phyloP scores from a whole-genome alignment of 2,329 filamentous ascomycete species.

The Arthrobotrys iridis region DNA sequence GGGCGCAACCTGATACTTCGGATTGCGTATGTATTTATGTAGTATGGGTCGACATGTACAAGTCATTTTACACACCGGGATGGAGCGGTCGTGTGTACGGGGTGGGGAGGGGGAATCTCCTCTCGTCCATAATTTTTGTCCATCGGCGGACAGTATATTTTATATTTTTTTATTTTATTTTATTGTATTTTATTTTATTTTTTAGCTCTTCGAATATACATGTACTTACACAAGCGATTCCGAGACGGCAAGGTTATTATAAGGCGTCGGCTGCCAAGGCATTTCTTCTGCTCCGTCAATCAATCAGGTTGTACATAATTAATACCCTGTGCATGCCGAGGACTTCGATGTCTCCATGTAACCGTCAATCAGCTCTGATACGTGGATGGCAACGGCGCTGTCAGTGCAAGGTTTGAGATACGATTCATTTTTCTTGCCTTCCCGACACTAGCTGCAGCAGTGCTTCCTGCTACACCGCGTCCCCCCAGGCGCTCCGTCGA shows the following conservation, averaged over 20 bases:
- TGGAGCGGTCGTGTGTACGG: no score
- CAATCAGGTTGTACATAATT: no score
- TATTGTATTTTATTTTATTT: no score
- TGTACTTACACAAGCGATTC: constrained; percentile 5
- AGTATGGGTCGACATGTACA: not conserved
- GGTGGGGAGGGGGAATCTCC: not conserved
- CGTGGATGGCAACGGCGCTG: not conserved
- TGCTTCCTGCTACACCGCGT: constrained; percentile 10
- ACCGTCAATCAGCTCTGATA: not conserved
- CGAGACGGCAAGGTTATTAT: constrained; percentile 16
- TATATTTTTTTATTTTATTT: no score
- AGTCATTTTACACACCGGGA: no score
- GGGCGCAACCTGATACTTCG: constrained; percentile 43
- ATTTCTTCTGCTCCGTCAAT: constrained; percentile 5
- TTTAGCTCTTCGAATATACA: no score
- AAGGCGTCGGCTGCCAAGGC: constrained; percentile 8
- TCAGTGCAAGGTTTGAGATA: constrained; percentile 43
- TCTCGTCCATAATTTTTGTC: not conserved
- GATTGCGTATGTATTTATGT: not conserved
- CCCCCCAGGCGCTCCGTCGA: not conserved
- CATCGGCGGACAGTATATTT: not conserved
- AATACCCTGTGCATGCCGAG: no score
- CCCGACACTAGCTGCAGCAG: constrained; percentile 29
- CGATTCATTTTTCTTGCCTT: constrained; percentile 41
- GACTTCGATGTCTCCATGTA: not conserved